Evolutionary conservation across 176 grass and related monocot genomes (phyloP).

Genomic region (Cenchrus americanus): DNA sequence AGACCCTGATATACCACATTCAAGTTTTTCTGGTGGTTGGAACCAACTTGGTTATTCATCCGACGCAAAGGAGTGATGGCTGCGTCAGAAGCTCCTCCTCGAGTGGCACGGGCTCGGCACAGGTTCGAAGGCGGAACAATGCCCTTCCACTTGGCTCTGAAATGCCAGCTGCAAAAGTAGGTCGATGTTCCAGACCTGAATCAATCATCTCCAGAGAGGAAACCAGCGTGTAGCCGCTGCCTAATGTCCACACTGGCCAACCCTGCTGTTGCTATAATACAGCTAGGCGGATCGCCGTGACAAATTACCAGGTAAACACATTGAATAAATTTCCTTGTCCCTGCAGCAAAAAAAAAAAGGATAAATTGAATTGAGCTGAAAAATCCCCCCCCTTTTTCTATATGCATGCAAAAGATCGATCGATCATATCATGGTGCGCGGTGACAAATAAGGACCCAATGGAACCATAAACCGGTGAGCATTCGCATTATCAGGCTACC

Average conservation of each 20-base stretch:
- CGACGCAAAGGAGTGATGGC: not conserved
- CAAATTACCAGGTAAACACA: not conserved
- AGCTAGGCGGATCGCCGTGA: not conserved
- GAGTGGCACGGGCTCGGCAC: not conserved
- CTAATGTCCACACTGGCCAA: not conserved
- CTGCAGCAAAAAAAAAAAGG: not conserved
- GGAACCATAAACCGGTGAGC: not conserved
- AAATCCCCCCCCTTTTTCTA: not conserved
- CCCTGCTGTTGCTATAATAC: not conserved
- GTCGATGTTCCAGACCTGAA: not conserved
- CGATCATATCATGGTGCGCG: not conserved
- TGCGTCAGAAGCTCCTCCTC: conserved; percentile 9
- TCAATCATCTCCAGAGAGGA: conserved; percentile 13
- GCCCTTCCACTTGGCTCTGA: not conserved
- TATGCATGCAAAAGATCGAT: not conserved
- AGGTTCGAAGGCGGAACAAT: not conserved
- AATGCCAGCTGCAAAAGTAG: not conserved
- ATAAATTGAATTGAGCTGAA: not conserved
- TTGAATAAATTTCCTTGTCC: not conserved
- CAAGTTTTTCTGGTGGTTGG: conserved; percentile 36
- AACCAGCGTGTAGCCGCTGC: not conserved
- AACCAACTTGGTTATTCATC: conserved; percentile 42
- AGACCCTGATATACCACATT: conserved; percentile 54
- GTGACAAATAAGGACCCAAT: not conserved
- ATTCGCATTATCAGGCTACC: not conserved